Evolutionary conservation across 306 rosid genomes (phyloP), one percentile per base, ranked within the genome.

Genomic region (Delonix regia): DNA sequence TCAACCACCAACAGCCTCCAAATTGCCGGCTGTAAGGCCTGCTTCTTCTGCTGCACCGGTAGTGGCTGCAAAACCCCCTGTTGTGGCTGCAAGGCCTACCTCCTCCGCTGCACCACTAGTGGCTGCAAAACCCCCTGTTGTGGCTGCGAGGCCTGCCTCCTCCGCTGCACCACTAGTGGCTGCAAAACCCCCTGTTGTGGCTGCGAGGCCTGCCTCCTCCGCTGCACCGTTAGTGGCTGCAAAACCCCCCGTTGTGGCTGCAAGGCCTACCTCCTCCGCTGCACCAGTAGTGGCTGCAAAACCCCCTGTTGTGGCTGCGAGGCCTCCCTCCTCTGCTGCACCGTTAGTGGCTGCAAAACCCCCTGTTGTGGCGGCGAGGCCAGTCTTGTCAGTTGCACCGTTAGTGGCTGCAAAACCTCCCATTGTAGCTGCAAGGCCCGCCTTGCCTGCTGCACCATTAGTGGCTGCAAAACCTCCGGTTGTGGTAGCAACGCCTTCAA

Each of bases 251-350:
- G 9, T 65, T 65, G 34, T 21, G 9, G 52, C 70, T 7, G 48
- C 70, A 34, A 64, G 70, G 70, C 48, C 70, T n/a, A 79, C 92
- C 2, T 13, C 88, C 22, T 64, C 70, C n/a, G 70, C 47, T 30
- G 70, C 70, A 36, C 70, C 70, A 9, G 9, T 36, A 36, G 70
- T 8, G 7, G 70, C 70, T 10, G 42, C 25, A 9, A 64, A 64
- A 64, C 28, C 70, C 8, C 70, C 70, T 9, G 70, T 19, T 10
- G 71, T 39, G 18, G 71, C 74, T 15, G 69, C 78, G 49, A 81
- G 76, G 27, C 83, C 89, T n/a, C 3, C 70, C 48, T 2, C 28
- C 0, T 34, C 69, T 34, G 27, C n/a, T 24, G 63, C 63, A 21
- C 62, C 62, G 22, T 15, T 9, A 4, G 33, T 10, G 62, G 60